phyloP scores from a whole-genome alignment of 1,284 basidiomycete genomes.

The Lignosus rhinocerotis region DNA sequence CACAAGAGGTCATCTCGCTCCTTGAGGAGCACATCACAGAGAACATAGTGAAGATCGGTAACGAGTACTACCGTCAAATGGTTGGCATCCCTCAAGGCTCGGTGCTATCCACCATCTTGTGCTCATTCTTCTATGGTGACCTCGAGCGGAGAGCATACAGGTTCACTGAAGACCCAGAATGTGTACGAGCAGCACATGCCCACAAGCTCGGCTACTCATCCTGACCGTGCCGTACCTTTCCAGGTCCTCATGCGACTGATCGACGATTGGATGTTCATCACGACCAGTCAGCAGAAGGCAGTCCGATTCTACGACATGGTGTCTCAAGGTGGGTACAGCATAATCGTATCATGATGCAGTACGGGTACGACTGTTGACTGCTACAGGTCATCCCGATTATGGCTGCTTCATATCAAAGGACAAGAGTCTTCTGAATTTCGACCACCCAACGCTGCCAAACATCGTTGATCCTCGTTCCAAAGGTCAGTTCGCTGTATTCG shows the following conservation, averaged over 20 bases:
- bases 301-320: slow-evolving; percentile 76
- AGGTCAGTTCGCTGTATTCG: slow-evolving; percentile 36
- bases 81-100: slow-evolving; percentile 97
- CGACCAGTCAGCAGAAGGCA: slow-evolving; percentile 68
- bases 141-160: slow-evolving; percentile 70
- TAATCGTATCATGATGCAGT: neutral
- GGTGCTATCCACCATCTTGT: slow-evolving; percentile 85
- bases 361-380: neutral
- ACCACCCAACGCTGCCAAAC: slow-evolving; percentile 60
- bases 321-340: slow-evolving; percentile 56
- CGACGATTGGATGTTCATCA: slow-evolving; percentile 93
- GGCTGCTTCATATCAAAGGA: slow-evolving; percentile 88
- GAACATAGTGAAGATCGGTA: slow-evolving; percentile 90
- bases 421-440: slow-evolving; percentile 90
- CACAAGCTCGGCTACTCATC: neutral
- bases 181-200: slow-evolving; percentile 46
- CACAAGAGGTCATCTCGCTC: slow-evolving; percentile 66
- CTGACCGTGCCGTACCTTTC: neutral
- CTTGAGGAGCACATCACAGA: slow-evolving; percentile 89
- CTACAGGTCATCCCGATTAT: slow-evolving; percentile 83
- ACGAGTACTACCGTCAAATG: slow-evolving; percentile 79
- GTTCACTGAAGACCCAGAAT: slow-evolving; percentile 59
- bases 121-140: slow-evolving; percentile 93
- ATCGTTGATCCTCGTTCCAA: slow-evolving; percentile 48
- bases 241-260: slow-evolving; percentile 84